Conservation (phyloP, 2,329 filamentous ascomycete species). For the Fulvia fulva region DNA sequence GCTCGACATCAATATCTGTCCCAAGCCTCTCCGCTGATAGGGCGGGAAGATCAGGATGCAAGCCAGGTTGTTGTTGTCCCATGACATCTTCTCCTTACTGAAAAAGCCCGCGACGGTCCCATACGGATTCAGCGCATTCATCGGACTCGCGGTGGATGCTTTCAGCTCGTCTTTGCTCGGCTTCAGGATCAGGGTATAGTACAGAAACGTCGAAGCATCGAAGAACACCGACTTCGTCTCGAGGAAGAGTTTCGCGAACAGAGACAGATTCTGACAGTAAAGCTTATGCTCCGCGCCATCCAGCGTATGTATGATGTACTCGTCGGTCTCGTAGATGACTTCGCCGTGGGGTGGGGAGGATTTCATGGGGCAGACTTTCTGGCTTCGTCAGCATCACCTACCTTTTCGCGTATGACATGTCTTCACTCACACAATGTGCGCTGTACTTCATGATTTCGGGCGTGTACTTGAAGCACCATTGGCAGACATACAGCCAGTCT, state of each 20-base stretch:
- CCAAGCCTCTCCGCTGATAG: conserved; percentile 87
- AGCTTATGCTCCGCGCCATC: conserved; percentile 84
- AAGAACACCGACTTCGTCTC: conserved; percentile 99
- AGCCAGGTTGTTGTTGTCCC: conserved; percentile 96
- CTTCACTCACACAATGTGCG: conserved; percentile 41
- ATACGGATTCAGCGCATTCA: conserved; percentile 14
- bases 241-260: conserved; percentile 95
- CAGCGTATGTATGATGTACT: conserved; percentile 86
- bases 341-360: conserved; percentile 57
- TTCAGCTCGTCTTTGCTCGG: neutral
- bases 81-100: conserved; percentile 97
- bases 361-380: conserved; percentile 44
- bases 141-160: conserved; percentile 42
- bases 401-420: neutral
- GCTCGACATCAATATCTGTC: conserved; percentile 83
- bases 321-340: conserved; percentile 72
- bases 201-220: conserved; percentile 89
- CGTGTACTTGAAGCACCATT: conserved; percentile 94
- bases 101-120: conserved; percentile 86
- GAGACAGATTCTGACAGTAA: conserved; percentile 90
- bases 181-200: conserved; percentile 78
- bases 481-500: conserved; percentile 74
- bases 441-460: conserved; percentile 47
- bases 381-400: conserved; percentile 16
- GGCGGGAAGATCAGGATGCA: conserved; percentile 95